Conservation (phyloP, 148 eudicot genomes). For the Vaccinium macrocarpon region DNA sequence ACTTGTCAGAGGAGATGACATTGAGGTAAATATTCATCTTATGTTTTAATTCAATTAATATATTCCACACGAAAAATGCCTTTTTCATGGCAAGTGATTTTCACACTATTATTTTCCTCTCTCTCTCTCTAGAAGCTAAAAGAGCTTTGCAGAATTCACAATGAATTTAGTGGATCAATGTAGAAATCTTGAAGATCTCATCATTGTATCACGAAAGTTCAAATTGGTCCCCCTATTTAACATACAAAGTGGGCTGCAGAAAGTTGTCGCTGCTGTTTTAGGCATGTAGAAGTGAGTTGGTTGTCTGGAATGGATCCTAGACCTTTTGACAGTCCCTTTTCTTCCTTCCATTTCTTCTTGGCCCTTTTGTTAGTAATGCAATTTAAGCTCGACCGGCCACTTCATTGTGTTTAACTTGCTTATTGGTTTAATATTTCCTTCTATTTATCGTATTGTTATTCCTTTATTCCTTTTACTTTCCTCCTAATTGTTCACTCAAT, state of each 20-base stretch:
- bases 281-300: background rate
- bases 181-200: background rate
- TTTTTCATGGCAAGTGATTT: background rate
- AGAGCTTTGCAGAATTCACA: background rate
- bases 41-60: background rate
- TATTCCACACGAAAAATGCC: background rate
- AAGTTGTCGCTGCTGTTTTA: background rate
- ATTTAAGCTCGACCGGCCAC: background rate
- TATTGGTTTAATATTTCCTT: background rate
- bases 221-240: background rate
- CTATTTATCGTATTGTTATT: background rate
- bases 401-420: background rate
- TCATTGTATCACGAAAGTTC: background rate
- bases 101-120: background rate
- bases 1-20: constrained; percentile 69
- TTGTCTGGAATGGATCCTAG: background rate
- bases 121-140: background rate
- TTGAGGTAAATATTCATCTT: constrained; percentile 52
- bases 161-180: background rate
- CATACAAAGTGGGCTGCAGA: background rate
- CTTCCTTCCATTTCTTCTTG: background rate
- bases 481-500: background rate
- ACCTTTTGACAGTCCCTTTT: background rate
- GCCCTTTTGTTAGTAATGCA: background rate
- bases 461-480: background rate